These are phyloP conservation scores for Parascedosporium putredinis DNA, from an alignment of 2,329 filamentous ascomycete species.

Conservation along the genomic window DNA sequence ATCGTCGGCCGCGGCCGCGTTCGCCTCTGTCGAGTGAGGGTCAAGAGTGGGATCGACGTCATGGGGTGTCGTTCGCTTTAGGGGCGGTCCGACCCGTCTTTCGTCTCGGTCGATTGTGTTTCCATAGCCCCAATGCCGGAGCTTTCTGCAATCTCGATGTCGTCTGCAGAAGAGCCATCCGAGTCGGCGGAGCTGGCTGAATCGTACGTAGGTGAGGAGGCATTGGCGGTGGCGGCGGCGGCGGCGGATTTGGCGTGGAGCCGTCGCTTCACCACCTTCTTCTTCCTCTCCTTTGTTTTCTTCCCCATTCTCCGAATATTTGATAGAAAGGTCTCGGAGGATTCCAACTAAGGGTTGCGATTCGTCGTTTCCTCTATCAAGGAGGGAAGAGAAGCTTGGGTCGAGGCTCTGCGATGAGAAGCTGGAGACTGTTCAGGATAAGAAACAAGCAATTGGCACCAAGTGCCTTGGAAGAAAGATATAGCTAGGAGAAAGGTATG, in stretches of 20 bases:
- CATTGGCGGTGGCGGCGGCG: conserved; percentile 4
- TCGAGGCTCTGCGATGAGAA: too few species aligned
- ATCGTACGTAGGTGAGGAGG: not conserved
- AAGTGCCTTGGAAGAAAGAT: too few species aligned
- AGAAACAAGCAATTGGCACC: not conserved
- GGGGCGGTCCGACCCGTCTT: conserved; percentile 18
- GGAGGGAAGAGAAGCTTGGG: too few species aligned
- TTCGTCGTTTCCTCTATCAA: too few species aligned
- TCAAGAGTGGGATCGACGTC: conserved; percentile 26
- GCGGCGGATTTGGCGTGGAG: conserved; percentile 8
- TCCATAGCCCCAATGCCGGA: not conserved
- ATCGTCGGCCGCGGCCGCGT: conserved; percentile 12
- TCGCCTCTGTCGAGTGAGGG: conserved; percentile 16
- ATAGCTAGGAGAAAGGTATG: not conserved
- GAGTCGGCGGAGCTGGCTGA: not conserved
- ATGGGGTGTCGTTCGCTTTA: conserved; percentile 40
- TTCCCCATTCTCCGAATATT: too few species aligned
- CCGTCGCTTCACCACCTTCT: conserved; percentile 10
- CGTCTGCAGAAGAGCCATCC: not conserved
- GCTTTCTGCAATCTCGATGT: not conserved
- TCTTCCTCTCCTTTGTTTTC: conserved; percentile 15
- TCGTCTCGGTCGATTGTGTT: not conserved
- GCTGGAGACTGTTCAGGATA: not conserved
- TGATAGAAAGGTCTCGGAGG: too few species aligned
- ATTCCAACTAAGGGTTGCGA: too few species aligned